Base-by-base conservation (phyloP, 2,329 filamentous ascomycete genomes). In the Neoscytalidium dimidiatum region DNA sequence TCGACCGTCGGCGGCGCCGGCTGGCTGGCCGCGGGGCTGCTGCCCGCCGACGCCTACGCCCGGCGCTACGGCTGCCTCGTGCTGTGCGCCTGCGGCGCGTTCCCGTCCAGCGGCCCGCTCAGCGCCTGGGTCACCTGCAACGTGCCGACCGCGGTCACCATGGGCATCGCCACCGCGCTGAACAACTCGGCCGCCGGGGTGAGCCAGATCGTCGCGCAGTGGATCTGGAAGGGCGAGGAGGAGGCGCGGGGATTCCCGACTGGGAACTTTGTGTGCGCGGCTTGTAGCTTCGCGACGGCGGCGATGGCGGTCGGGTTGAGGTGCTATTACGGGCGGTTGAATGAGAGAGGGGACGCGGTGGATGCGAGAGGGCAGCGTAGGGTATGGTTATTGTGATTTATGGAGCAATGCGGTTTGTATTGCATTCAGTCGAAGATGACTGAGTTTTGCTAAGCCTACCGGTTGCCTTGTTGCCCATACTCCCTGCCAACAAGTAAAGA, bases 101-200 rank as follows among this genome's bases (percentile, higher is more conserved):
- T 79, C 61, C 77, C 77, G 0, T 72, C 71, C 8, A 74, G 77
- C 0, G 75, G 75, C 0, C 71, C 76, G 1, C 68, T 79, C 66
- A 77, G 73, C 0, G 75, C 75, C 17, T 79, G 77, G 77, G 76
- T 78, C 0, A 78, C 76, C 0, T 78, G 76, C 57, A 79, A 79
- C 41, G 74, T 76, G 3, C 77, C 77, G 0, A 74, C 73, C 11
- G 70, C 78, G 6, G 58, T 74, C 8, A 78, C 76, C 13, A 75
- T 80, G 62, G 74, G 74, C 0, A 68, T 79, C 21, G 77, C 77
- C 4, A 77, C 77, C 21, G 77, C 78, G 1, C 64, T 79, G 28
- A 74, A 79, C 62, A 79, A 79, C 58, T 74, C 72, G 1, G 74
- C 72, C 26, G 76, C 76, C 3, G 77, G 78, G 0, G 69, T 79